Percentiles rank a stretch among this genome's conserved stretches.
phyloP scores from a whole-genome alignment of 2,329 filamentous ascomycete genomes.

The Lithohypha guttulata region DNA sequence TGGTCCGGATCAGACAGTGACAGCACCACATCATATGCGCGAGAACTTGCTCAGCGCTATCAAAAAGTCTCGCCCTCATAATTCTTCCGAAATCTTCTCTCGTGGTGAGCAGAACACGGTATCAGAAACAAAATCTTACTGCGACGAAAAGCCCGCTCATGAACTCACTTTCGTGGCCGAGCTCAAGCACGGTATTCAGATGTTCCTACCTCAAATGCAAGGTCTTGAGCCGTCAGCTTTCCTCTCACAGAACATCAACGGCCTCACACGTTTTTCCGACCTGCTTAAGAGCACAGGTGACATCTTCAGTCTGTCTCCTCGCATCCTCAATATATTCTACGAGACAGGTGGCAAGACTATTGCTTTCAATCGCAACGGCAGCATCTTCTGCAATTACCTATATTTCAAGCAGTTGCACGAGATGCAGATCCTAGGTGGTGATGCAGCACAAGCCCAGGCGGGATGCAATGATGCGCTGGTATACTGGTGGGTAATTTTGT shows the following conservation, averaged over 20 bases:
- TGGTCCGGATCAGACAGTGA: conserved; percentile 24
- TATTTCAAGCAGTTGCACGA: conserved; percentile 76
- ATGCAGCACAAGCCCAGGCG: conserved; percentile 24
- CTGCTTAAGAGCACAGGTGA: conserved; percentile 58
- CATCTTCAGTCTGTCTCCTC: conserved; percentile 60
- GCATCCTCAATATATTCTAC: conserved; percentile 75
- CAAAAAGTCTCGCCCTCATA: conserved; percentile 64
- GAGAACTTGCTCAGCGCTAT: conserved; percentile 61
- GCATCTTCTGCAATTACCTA: conserved; percentile 85
- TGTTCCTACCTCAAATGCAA: conserved; percentile 54
- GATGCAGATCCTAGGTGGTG: conserved; percentile 28
- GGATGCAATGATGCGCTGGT: conserved; percentile 58
- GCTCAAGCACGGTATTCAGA: conserved; percentile 58
- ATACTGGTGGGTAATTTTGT: conserved; percentile 94
- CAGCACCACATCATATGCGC: conserved; percentile 34
- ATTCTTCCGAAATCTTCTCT: conserved; percentile 61
- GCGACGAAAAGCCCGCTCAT: conserved; percentile 63
- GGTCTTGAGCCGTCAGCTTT: conserved; percentile 46
- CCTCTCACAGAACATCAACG: conserved; percentile 47
- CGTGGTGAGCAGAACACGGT: conserved; percentile 61
- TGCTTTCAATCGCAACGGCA: conserved; percentile 80
- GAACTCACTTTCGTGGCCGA: conserved; percentile 63
- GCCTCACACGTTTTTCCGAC: conserved; percentile 58
- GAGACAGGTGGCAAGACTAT: conserved; percentile 71
- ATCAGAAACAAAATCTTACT: conserved; percentile 76